Conservation (phyloP, 2,329 filamentous ascomycete genomes). For the Fusarium decemcellulare region DNA sequence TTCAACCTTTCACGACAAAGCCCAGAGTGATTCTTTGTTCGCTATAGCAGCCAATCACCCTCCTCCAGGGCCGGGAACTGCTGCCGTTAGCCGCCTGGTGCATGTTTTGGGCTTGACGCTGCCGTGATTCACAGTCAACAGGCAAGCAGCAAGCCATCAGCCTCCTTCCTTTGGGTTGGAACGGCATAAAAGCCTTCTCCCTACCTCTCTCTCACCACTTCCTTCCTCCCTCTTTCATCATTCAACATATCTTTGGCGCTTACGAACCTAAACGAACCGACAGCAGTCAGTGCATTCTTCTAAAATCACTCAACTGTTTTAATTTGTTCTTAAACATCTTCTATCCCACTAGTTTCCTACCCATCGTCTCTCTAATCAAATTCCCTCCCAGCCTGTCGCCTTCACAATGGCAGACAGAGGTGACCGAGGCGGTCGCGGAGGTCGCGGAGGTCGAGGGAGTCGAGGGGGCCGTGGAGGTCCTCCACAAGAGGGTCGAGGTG, state of each 20-base stretch:
- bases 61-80: too few species aligned
- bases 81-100: neutral
- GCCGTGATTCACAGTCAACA: neutral
- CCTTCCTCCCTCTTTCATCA: neutral
- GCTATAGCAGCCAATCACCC: neutral
- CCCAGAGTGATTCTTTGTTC: neutral
- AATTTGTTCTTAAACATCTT: neutral
- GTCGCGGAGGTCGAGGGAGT: constrained; percentile 28
- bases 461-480: constrained; percentile 29
- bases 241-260: too few species aligned
- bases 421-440: constrained; percentile 45
- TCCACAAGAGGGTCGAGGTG: constrained; percentile 23
- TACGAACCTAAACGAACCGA: too few species aligned
- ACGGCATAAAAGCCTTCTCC: neutral
- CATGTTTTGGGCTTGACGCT: neutral
- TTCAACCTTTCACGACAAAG: neutral
- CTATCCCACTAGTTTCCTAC: neutral
- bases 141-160: neutral
- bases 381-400: neutral
- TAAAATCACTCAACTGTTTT: too few species aligned
- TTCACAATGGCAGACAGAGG: constrained; percentile 47
- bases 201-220: neutral
- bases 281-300: too few species aligned
- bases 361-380: neutral
- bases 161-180: neutral